Evolutionary conservation across 495 filamentous ascomycete species (phyloP), one percentile per base, ranked within the genome.

Genomic region (Penicillium pulvis): DNA sequence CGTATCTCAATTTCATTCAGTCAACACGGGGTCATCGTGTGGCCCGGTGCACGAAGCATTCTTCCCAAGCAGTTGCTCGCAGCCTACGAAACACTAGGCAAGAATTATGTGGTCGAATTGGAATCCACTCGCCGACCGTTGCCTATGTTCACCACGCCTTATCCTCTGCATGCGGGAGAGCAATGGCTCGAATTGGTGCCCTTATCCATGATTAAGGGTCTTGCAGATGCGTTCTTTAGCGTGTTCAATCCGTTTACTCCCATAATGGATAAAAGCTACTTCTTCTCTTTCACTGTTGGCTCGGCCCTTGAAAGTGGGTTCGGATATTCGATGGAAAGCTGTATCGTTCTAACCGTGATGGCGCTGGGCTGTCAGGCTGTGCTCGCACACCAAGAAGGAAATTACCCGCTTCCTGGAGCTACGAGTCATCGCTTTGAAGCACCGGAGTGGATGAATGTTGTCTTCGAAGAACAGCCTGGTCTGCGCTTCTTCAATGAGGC

Each of bases 231-330:
- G 0, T 80, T 80, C 41, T 80, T 79, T 47, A 62, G 69, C 16
- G 74, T 75, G 0, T 78, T 79, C 52, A 78, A 76, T 45, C 75
- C 75, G 0, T 80, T 73, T 24, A 80, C 77, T 7, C 77, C 77
- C 2, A 78, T 80, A 48, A 78, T 80, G 73, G 77, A 80, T 39
- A 77, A 76, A 58, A 71, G 69, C 28, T 80, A 75, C 56, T 80
- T 75, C 59, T 78, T 78, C 61, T 69, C 75, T 0, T 73, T 74
- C 36, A 80, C 77, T 2, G 69, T 80, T 7, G 75, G 75, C 3
- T 63, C 75, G 1, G 77, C 74, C 0, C 76, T 80, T 17, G 74
- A 78, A 53, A 75, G 69, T 44, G 68, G 68, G 4, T 80, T 78
- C 55, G 75, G 74, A 0, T 78, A 74, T 42, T 79, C 71, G 3